Percentiles rank a stretch among this genome's conserved stretches.
phyloP scores from a whole-genome alignment of 2,329 filamentous ascomycete genomes.

The Venturia aucupariae region DNA sequence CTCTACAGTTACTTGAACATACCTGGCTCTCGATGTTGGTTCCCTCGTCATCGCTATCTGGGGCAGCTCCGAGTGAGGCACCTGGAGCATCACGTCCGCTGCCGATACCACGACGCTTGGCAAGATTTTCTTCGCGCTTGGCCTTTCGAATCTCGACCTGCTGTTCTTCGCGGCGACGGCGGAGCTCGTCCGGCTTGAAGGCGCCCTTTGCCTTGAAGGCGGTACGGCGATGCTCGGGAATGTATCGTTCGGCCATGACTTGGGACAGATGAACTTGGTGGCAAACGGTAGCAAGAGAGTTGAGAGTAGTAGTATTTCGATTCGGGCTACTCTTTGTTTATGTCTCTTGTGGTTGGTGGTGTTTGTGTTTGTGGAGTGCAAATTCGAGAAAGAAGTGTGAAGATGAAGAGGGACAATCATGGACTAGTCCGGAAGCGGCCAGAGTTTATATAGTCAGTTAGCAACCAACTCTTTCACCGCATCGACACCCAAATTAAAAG shows the following conservation, averaged over 20 bases:
- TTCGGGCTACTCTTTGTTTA: not conserved
- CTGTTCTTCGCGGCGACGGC: constrained; percentile 95
- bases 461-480: not conserved
- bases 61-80: constrained; percentile 74
- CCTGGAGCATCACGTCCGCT: constrained; percentile 64
- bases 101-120: constrained; percentile 92
- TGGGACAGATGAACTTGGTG: not conserved
- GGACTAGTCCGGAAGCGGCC: not conserved
- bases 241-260: constrained; percentile 96
- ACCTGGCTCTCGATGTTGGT: constrained; percentile 95
- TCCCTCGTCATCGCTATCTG: constrained; percentile 96
- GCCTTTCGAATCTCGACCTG: constrained; percentile 98
- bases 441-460: not conserved
- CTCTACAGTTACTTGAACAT: constrained; percentile 31
- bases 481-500: not conserved
- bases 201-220: constrained; percentile 99
- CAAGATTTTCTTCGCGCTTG: constrained; percentile 97
- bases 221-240: constrained; percentile 96
- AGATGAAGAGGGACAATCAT: not conserved
- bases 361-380: constrained; percentile 1
- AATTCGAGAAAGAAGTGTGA: constrained; percentile 2
- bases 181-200: constrained; percentile 98
- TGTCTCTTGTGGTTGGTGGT: not conserved
- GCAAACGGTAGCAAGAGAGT: not conserved
- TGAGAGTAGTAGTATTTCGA: not conserved